Evolutionary conservation across 768 basidiomycete species (phyloP).

Genomic region (Leccinum ochraceum): DNA sequence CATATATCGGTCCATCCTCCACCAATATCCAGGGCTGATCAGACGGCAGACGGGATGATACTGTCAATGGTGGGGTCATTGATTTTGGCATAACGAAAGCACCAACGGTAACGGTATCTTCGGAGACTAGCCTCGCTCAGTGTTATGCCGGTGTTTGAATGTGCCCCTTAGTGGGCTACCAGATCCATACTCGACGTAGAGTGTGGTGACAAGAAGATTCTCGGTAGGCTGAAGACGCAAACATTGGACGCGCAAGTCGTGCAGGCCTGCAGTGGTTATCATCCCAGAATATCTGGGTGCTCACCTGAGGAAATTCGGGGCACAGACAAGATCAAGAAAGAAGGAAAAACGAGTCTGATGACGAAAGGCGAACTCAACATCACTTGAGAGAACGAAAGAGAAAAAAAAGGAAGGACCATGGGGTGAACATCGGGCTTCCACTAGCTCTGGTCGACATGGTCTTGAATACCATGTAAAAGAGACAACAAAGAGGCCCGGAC

Average conservation of each 20-base stretch:
- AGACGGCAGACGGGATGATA: slow-evolving; percentile 4
- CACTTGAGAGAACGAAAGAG: not conserved
- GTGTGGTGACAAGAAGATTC: slow-evolving; percentile 9
- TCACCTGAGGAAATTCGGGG: not conserved
- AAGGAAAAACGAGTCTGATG: too few species aligned
- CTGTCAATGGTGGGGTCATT: slow-evolving; percentile 48
- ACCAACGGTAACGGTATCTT: slow-evolving; percentile 66
- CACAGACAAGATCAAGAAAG: too few species aligned
- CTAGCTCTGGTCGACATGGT: too few species aligned
- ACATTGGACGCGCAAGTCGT: slow-evolving; percentile 37
- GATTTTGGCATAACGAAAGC: slow-evolving; percentile 53
- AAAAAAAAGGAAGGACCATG: not conserved
- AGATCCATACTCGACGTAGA: slow-evolving; percentile 65
- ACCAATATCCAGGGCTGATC: not conserved
- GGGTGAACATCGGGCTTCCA: too few species aligned
- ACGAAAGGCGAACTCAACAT: slow-evolving; percentile 26
- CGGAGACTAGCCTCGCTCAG: slow-evolving; percentile 52
- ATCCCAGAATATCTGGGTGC: slow-evolving; percentile 65
- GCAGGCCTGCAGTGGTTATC: slow-evolving; percentile 37
- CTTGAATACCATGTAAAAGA: too few species aligned
- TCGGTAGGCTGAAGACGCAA: slow-evolving; percentile 44
- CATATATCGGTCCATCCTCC: too few species aligned
- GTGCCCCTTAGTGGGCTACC: slow-evolving; percentile 35
- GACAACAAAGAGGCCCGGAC: not conserved
- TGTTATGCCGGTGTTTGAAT: too few species aligned